These are phyloP conservation scores for Lithocarpus polystachyus DNA, from an alignment of 306 rosid species.

Conservation along the genomic window DNA sequence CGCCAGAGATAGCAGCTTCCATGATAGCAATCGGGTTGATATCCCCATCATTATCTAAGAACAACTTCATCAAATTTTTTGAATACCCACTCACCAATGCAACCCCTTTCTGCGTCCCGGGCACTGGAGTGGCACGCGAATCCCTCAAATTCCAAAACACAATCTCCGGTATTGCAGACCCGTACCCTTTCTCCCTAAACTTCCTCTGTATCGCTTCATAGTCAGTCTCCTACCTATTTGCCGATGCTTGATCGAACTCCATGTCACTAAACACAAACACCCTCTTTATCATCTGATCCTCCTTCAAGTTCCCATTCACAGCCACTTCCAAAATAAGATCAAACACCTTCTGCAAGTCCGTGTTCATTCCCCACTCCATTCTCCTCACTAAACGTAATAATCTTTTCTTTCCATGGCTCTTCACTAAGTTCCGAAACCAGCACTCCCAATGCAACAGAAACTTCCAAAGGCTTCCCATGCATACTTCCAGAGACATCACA, in stretches of 20 bases:
- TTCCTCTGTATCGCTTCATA: slow-evolving; percentile 21
- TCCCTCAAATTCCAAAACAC: slow-evolving; percentile 35
- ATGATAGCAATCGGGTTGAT: slow-evolving; percentile 30
- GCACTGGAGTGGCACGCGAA: slow-evolving; percentile 52
- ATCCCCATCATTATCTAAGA: slow-evolving; percentile 47
- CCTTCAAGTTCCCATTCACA: too few species aligned
- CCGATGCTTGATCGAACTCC: slow-evolving; percentile 62
- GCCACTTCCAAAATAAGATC: too few species aligned
- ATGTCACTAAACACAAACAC: slow-evolving; percentile 67
- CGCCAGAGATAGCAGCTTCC: slow-evolving; percentile 47
- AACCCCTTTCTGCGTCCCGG: slow-evolving; percentile 48
- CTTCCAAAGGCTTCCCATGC: slow-evolving; percentile 49
- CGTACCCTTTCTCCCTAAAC: too few species aligned
- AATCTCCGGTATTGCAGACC: too few species aligned
- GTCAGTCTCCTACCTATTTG: slow-evolving; percentile 58
- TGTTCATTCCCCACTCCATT: slow-evolving; percentile 8
- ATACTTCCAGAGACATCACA: slow-evolving; percentile 66
- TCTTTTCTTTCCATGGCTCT: slow-evolving; percentile 42
- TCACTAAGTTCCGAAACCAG: slow-evolving; percentile 45
- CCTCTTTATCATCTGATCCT: slow-evolving; percentile 51
- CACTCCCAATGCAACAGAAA: slow-evolving; percentile 56
- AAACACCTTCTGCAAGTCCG: too few species aligned
- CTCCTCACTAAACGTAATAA: slow-evolving; percentile 44
- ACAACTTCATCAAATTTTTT: slow-evolving; percentile 61
- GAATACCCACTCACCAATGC: slow-evolving; percentile 70